Evolutionary conservation across 106 monocot species (phyloP).

Genomic region (Dioscorea zingiberensis): DNA sequence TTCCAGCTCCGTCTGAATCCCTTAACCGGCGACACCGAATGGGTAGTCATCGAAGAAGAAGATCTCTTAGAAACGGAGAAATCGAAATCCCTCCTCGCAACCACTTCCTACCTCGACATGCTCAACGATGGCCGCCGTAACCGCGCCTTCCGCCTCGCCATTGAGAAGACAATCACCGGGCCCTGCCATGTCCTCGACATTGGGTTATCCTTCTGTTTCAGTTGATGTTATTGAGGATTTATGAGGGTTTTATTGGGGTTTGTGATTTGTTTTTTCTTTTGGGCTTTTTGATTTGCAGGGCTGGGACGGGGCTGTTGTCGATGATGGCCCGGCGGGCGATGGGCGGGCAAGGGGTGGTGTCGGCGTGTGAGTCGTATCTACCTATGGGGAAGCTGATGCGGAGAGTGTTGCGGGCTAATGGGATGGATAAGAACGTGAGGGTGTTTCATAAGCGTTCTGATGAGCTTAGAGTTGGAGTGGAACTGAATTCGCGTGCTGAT

Average conservation of each 20-base stretch:
- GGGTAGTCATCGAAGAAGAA: constrained; percentile 59
- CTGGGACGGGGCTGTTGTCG: constrained; percentile 92
- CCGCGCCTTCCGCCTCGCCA: constrained; percentile 61
- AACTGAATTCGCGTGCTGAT: constrained; percentile 65
- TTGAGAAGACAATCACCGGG: constrained; percentile 61
- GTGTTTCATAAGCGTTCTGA: constrained; percentile 83
- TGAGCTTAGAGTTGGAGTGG: constrained; percentile 64
- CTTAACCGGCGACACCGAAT: constrained; percentile 88
- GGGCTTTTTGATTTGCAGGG: constrained; percentile 27
- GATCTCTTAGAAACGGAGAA: not conserved
- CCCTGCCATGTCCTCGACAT: constrained; percentile 87
- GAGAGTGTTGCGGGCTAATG: constrained; percentile 61
- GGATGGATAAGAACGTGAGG: constrained; percentile 62
- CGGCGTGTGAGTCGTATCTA: constrained; percentile 88
- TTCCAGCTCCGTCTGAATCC: constrained; percentile 81
- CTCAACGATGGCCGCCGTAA: constrained; percentile 82
- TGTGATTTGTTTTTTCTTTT: not conserved
- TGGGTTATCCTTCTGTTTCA: constrained; percentile 36
- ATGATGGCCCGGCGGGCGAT: constrained; percentile 89
- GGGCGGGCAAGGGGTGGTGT: constrained; percentile 39
- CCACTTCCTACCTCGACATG: constrained; percentile 97
- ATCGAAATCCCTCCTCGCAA: constrained; percentile 33
- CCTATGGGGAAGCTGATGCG: constrained; percentile 93
- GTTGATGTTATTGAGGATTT: not conserved
- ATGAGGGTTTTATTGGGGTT: not conserved